Base-by-base conservation (phyloP, 129 eudicot species). In the Cynara cardunculus region DNA sequence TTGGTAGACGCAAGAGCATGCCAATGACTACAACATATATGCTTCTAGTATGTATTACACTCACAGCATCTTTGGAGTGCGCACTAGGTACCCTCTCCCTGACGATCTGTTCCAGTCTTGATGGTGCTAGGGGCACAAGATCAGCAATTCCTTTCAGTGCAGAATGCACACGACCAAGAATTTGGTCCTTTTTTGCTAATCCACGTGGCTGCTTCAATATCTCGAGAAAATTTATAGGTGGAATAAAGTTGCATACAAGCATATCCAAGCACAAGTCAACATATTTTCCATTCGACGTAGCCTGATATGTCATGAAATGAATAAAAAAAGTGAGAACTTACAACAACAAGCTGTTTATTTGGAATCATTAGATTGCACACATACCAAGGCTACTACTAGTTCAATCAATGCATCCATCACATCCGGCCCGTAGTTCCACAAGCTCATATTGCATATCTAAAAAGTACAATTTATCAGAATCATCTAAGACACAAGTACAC, bases 391-490 rank as follows among this genome's bases (percentile, higher is more conserved):
- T 70, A 87, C 79, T 14, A 92, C 82, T 30, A 95, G 80, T 74
- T 95, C 97, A 18, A 87, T 79, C 86, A 95, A 84, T n/a, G 96
- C 99, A 83, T 95, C 99, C 99, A 95, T 90, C 44, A 92, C 99
- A 90, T 90, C 93, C 28, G 97, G 88, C 31, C 89, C 86, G 65
- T 92, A 92, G 87, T 92, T 85, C 97, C 99, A 95, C 73, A 95
- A 74, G 89, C 97, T 89, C 97, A 95, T 92, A 37, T 73, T 78
- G 80, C 89, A 87, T 85, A 92, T 86, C 99, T 95, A 87, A 69
- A 80, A 35, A 25, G 25, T 65, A 71, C n/a, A 26, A 71, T 24
- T 39, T 65, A 67, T 76, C 14, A 74, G 28, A 25, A 80, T 34
- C 28, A 34, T 26, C 32, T 34, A 71, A 49, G 24, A 86, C 13